phyloP scores from a whole-genome alignment of 805 yeast genomes.

The Cyberlindnera sargentensis region DNA sequence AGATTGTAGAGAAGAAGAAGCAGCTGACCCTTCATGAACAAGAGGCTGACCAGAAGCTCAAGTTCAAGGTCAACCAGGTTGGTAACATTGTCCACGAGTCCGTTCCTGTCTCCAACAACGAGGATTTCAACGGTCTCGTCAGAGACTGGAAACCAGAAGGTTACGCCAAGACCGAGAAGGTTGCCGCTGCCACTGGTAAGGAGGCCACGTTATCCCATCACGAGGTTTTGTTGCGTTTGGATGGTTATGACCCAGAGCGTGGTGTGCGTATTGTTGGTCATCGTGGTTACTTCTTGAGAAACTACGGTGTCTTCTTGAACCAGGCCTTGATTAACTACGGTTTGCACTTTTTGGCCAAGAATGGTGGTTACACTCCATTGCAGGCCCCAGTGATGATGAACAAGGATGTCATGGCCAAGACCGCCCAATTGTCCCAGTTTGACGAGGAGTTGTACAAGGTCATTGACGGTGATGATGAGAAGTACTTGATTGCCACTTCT shows the following conservation, averaged over 20 bases:
- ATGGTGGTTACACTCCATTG: slow-evolving; percentile 79
- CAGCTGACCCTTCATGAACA: slow-evolving; percentile 60
- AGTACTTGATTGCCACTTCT: slow-evolving; percentile 95
- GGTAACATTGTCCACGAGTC: slow-evolving; percentile 94
- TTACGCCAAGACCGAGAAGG: slow-evolving; percentile 46
- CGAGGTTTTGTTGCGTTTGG: slow-evolving; percentile 87
- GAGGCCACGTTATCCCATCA: slow-evolving; percentile 87
- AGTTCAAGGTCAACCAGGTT: slow-evolving; percentile 76
- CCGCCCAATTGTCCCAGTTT: slow-evolving; percentile 96
- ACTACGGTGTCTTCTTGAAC: slow-evolving; percentile 93
- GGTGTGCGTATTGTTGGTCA: slow-evolving; percentile 97
- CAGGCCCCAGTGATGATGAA: slow-evolving; percentile 99
- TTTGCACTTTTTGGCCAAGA: slow-evolving; percentile 68
- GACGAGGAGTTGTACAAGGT: slow-evolving; percentile 98
- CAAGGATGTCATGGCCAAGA: slow-evolving; percentile 98
- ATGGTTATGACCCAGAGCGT: slow-evolving; percentile 98
- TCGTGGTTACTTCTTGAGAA: slow-evolving; percentile 95
- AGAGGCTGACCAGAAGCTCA: slow-evolving; percentile 68
- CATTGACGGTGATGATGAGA: slow-evolving; percentile 94
- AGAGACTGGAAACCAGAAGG: slow-evolving; percentile 84
- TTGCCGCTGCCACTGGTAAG: slow-evolving; percentile 72
- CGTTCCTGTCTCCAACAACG: slow-evolving; percentile 81
- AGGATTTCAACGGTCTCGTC: slow-evolving; percentile 83
- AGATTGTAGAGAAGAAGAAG: slow-evolving; percentile 62
- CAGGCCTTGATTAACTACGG: slow-evolving; percentile 98